phyloP scores from a whole-genome alignment of 768 basidiomycete genomes.

The Russula virescens region DNA sequence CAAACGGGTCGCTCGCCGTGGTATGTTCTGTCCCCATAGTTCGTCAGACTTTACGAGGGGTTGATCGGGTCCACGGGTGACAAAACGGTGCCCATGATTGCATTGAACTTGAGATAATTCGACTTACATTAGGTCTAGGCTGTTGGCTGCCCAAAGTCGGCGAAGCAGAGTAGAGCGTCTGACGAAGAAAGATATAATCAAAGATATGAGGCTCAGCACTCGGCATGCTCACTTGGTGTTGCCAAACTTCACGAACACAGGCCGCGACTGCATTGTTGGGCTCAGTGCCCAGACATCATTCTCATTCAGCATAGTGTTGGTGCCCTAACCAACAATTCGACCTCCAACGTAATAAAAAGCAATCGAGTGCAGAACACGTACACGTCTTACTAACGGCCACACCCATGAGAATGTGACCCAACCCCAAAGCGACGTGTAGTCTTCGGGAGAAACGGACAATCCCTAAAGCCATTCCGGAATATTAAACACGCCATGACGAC shows the following conservation, averaged over 20 bases:
- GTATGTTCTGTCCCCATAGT: not conserved
- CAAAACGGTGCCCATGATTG: not conserved
- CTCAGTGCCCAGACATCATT: slow-evolving; percentile 68
- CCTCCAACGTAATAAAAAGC: not conserved
- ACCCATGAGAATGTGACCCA: slow-evolving; percentile 76
- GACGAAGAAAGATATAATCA: not conserved
- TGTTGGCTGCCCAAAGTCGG: slow-evolving; percentile 42
- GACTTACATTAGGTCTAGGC: slow-evolving; percentile 37
- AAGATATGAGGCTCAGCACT: not conserved
- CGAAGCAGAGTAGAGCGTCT: slow-evolving; percentile 37
- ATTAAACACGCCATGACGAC: slow-evolving; percentile 1
- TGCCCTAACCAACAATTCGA: slow-evolving; percentile 31
- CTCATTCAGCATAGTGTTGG: slow-evolving; percentile 54
- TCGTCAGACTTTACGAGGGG: not conserved
- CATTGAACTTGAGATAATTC: not conserved
- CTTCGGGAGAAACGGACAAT: slow-evolving; percentile 57
- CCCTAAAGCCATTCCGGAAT: slow-evolving; percentile 38
- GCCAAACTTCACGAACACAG: slow-evolving; percentile 50
- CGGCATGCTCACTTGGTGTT: slow-evolving; percentile 24
- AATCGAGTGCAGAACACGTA: slow-evolving; percentile 26
- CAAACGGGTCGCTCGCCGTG: not conserved
- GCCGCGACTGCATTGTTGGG: slow-evolving; percentile 58
- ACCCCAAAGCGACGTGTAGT: slow-evolving; percentile 64
- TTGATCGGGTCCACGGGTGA: not conserved
- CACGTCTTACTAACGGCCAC: slow-evolving; percentile 52